Evolutionary conservation across 257 asterid genomes (phyloP).

Genomic region (Salvia splendens): DNA sequence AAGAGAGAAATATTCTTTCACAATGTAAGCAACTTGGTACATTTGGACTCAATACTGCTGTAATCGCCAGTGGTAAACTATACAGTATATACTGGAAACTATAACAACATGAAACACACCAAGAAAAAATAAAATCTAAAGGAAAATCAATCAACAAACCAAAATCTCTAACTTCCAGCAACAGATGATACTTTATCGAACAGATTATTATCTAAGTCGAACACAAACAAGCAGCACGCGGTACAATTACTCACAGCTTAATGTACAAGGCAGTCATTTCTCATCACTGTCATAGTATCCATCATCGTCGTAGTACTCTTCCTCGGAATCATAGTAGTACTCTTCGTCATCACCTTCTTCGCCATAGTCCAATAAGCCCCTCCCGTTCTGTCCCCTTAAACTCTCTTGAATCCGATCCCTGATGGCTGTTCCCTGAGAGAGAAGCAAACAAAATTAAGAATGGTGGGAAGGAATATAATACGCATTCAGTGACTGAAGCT

Average conservation of each 20-base stretch:
- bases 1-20: not conserved
- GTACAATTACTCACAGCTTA: slow-evolving; percentile 18
- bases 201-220: slow-evolving; percentile 18
- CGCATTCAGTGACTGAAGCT: slow-evolving; percentile 24
- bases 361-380: slow-evolving; percentile 41
- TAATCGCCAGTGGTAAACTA: slow-evolving; percentile 14
- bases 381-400: slow-evolving; percentile 48
- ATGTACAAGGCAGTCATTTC: slow-evolving; percentile 43
- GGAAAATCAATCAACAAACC: slow-evolving; percentile 16
- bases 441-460: slow-evolving; percentile 1
- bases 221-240: slow-evolving; percentile 1
- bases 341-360: slow-evolving; percentile 43
- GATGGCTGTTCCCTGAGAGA: slow-evolving; percentile 63
- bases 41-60: slow-evolving; percentile 23
- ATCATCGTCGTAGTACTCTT: slow-evolving; percentile 46
- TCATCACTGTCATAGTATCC: slow-evolving; percentile 49
- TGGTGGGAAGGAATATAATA: not conserved
- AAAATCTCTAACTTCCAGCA: slow-evolving; percentile 1
- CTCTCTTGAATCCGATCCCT: slow-evolving; percentile 67
- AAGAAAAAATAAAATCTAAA: not conserved
- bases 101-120: not conserved
- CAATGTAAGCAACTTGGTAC: not conserved
- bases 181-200: slow-evolving; percentile 7
- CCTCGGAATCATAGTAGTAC: slow-evolving; percentile 43
- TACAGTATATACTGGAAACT: slow-evolving; percentile 15